Base-by-base conservation (phyloP, 176 grass and related monocot genomes). In the Avena atlantica region DNA sequence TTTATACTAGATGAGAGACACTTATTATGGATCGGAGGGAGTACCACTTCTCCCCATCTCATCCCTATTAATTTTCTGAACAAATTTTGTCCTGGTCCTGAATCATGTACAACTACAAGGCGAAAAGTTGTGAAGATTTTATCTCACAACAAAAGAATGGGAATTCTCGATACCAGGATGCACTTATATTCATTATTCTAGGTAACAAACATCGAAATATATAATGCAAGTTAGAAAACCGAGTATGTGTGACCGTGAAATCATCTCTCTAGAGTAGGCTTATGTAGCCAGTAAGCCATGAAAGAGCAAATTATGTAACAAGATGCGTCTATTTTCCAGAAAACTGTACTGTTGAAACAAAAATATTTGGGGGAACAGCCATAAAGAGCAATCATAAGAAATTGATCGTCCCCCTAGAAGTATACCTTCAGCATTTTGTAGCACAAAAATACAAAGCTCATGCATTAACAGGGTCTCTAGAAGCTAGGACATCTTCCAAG, bases 401-500 rank as follows among this genome's bases (percentile, higher is more conserved):
- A 64, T 56, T 59, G 4, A 23, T 48, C 53, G 15, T 40, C 47
- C 78, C 27, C 72, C 29, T 79, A 90, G 74, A 78, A 60, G 16
- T 62, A 80, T 91, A 91, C 89, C 89, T 87, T 85, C 12, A 52
- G 58, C 59, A 76, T 66, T 79, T 40, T 83, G 48, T 57, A 79
- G 65, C 34, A 91, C 74, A 79, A 84, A 84, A 78, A 80, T 48
- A 31, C 29, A 44, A 74, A 78, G 74, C 44, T 87, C 74, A 88
- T 88, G 76, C 71, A 88, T 84, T 81, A 80, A 78, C 67, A 81
- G 73, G 78, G 57, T 86, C 62, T 81, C 78, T 81, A 82, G 85
- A 87, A 91, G 80, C 53, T 73, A 74, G 29, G 81, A 83, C 81
- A 70, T 86, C 79, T 70, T 85, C 66, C 73, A 76, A 42, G 79